Conservation (phyloP, 2,329 filamentous ascomycete species). For the Claviceps arundinis region DNA sequence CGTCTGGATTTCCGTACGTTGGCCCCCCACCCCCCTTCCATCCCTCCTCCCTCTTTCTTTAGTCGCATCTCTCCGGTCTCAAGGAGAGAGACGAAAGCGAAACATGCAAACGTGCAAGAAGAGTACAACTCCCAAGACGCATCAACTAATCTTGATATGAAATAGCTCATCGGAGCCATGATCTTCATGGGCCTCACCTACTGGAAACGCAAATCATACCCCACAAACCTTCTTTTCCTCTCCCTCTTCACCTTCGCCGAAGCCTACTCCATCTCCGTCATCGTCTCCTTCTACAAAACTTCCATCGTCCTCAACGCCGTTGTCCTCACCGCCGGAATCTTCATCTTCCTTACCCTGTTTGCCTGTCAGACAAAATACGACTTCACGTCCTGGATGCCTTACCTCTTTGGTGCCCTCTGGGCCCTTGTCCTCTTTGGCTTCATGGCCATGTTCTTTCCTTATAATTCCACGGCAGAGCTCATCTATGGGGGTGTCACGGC, state of each 20-base stretch:
- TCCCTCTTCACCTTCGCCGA: conserved; percentile 80
- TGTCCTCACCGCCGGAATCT: conserved; percentile 73
- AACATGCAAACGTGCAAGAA: background rate
- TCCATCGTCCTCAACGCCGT: conserved; percentile 81
- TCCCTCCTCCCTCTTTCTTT: background rate
- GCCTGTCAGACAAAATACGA: conserved; percentile 97
- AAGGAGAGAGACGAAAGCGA: background rate
- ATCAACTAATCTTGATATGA: background rate
- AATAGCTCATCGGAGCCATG: conserved; percentile 62
- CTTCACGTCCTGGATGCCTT: conserved; percentile 94
- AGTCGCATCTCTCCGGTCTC: background rate
- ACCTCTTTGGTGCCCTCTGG: conserved; percentile 85
- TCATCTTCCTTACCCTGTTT: conserved; percentile 69
- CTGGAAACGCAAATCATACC: conserved; percentile 94
- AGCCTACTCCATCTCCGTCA: conserved; percentile 84
- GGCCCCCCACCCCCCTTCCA: background rate
- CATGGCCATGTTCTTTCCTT: conserved; percentile 80
- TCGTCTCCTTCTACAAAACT: conserved; percentile 80
- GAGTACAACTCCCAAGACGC: background rate
- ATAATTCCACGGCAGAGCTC: conserved; percentile 69
- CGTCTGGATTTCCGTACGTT: conserved; percentile 65
- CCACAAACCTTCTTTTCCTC: conserved; percentile 87
- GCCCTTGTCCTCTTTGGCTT: conserved; percentile 84
- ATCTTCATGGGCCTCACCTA: conserved; percentile 77
- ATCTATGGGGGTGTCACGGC: conserved; percentile 72